phyloP scores from a whole-genome alignment of 805 yeast species.

The Lachancea fermentati region DNA sequence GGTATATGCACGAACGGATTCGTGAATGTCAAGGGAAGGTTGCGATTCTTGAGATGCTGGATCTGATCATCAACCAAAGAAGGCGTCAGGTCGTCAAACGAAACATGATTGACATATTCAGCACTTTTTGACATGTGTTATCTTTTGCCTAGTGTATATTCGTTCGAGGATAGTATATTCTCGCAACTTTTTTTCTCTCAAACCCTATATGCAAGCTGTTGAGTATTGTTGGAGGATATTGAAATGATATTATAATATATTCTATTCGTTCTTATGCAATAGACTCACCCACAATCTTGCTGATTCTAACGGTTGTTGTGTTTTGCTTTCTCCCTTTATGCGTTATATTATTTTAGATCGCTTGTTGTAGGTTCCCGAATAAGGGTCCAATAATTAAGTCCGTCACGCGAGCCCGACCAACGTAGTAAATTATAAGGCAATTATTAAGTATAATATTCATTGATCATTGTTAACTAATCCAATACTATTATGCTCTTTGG shows the following conservation, averaged over 20 bases:
- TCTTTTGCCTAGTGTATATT: background rate
- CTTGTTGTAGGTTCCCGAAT: background rate
- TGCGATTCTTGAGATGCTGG: constrained; percentile 15
- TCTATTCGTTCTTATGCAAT: too few species aligned
- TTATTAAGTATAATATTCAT: too few species aligned
- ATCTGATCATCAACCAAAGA: constrained; percentile 26
- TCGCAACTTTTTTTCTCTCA: background rate
- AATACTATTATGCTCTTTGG: too few species aligned
- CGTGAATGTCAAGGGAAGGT: constrained; percentile 18
- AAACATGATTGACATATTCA: constrained; percentile 24
- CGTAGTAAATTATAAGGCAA: background rate
- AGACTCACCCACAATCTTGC: background rate
- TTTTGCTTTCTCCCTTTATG: background rate
- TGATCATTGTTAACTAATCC: too few species aligned
- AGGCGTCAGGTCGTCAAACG: constrained; percentile 32
- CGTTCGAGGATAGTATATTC: background rate
- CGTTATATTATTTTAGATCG: background rate
- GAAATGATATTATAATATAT: too few species aligned
- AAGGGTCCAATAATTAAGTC: background rate
- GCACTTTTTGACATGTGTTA: background rate
- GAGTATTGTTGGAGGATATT: background rate
- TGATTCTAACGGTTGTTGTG: background rate
- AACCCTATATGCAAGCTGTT: background rate
- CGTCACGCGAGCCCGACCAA: background rate
- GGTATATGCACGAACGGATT: constrained; percentile 28